Evolutionary conservation across 352 stramenopile genomes (phyloP), one percentile per base, ranked within the genome.

Genomic region (Pythium aphanidermatum): DNA sequence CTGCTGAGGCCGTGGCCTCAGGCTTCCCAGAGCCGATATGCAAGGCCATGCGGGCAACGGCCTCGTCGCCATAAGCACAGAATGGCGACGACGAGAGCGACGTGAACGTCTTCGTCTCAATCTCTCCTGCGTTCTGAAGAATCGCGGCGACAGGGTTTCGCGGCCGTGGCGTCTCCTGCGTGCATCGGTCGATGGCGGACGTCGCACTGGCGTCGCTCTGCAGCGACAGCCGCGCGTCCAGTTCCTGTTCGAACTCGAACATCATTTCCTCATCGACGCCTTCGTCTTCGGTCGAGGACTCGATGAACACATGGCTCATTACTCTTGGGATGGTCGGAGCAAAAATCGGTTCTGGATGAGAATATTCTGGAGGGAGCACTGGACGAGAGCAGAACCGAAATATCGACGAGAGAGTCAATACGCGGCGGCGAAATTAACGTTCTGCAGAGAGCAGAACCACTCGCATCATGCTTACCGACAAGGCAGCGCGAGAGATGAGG

Each of bases 181-280:
- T 33, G 9, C 27, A 6, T 24, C 7, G 21, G 29, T 44, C 43
- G 10, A 10, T 19, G 13, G 32, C n/a, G 32, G 35, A 21, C 9
- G 13, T 26, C 26, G 26, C 12, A 21, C 20, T 16, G 17, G 51
- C 50, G 13, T 41, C 24, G n/a, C n/a, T n/a, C n/a, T n/a, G n/a
- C 13, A 61, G 53, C 46, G 46, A 32, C 16, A 61, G 46, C 19
- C 46, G 45, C 30, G 45, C 20, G 26, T 36, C 42, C 2, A 67
- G 38, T 11, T 71, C 62, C 37, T 61, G 51, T 27, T 86, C 76
- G 33, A 88, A 86, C 30, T 70, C 37, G 51, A 88, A 88, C 71
- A 86, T 82, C 57, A 88, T 65, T 30, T 88, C 74, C 21, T 86
- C 67, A 16, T 85, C 67, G n/a, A 80, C 68, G 17, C 53, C 44